Percentiles rank a stretch among this genome's conserved stretches.
phyloP scores from a whole-genome alignment of 208 protist species.

The Leishmania tropica region DNA sequence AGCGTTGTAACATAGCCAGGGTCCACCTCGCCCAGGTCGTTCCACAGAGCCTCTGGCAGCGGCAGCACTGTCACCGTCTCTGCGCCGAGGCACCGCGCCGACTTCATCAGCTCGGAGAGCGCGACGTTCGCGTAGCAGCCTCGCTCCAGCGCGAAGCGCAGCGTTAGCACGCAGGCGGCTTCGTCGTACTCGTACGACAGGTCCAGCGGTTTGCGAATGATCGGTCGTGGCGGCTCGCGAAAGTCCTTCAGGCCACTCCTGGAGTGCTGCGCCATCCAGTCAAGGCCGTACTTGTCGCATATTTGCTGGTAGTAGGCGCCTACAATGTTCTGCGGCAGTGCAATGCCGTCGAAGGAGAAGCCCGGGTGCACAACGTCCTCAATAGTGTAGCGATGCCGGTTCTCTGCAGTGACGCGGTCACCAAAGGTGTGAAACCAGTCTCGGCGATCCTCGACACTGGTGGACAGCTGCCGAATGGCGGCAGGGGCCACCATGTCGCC shows the following conservation, averaged over 20 bases:
- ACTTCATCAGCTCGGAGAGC: constrained; percentile 81
- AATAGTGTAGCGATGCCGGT: constrained; percentile 51
- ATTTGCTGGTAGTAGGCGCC: constrained; percentile 75
- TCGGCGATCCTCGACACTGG: constrained; percentile 38
- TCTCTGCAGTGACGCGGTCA: constrained; percentile 39
- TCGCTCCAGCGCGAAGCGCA: constrained; percentile 80
- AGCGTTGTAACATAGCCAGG: constrained; percentile 76
- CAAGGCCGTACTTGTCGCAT: constrained; percentile 74
- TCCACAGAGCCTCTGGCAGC: constrained; percentile 56
- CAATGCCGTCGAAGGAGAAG: constrained; percentile 80
- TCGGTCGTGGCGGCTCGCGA: constrained; percentile 78
- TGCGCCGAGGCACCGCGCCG: constrained; percentile 62
- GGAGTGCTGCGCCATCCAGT: constrained; percentile 75
- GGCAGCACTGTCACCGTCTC: constrained; percentile 68
- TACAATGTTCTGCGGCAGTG: constrained; percentile 64
- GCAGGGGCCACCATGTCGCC: constrained; percentile 73
- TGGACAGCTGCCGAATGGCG: constrained; percentile 34
- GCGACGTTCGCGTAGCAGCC: constrained; percentile 90
- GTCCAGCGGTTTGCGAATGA: constrained; percentile 75
- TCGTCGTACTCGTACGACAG: constrained; percentile 62
- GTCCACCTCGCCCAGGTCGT: constrained; percentile 54
- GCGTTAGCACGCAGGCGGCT: constrained; percentile 40
- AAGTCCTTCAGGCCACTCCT: constrained; percentile 70
- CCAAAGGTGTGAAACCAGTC: constrained; percentile 48
- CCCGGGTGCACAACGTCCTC: constrained; percentile 83